Evolutionary conservation across 2,329 filamentous ascomycete species (phyloP).

Genomic region (Microcera coccophila): DNA sequence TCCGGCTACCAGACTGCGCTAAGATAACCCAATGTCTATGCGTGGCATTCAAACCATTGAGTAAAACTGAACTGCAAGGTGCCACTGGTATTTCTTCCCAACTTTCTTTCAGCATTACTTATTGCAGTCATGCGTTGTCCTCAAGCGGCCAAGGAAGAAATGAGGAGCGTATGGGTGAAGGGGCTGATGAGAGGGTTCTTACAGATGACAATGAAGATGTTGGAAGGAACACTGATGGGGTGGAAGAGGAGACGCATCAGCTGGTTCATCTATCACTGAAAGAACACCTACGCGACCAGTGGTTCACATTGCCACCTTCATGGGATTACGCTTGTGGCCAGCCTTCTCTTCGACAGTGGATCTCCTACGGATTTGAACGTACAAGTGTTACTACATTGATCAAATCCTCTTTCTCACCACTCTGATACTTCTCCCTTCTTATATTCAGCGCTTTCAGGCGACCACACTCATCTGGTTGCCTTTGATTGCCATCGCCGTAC

Average conservation of each 20-base stretch:
- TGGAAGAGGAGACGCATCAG: background rate
- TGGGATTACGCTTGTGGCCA: background rate
- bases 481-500: no score
- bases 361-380: background rate
- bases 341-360: background rate
- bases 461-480: no score
- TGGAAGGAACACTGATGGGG: background rate
- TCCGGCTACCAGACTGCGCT: background rate
- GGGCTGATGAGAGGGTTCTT: no score
- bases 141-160: background rate
- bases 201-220: background rate
- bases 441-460: no score
- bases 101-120: background rate
- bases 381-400: background rate
- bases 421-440: no score
- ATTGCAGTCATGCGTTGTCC: background rate
- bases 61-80: background rate
- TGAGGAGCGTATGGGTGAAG: no score
- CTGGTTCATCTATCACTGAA: background rate
- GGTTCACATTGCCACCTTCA: background rate
- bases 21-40: background rate
- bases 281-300: background rate
- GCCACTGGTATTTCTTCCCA: background rate
- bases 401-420: background rate
- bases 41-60: background rate